Conservation (phyloP, 495 filamentous ascomycete genomes). For the Letharia columbiana region DNA sequence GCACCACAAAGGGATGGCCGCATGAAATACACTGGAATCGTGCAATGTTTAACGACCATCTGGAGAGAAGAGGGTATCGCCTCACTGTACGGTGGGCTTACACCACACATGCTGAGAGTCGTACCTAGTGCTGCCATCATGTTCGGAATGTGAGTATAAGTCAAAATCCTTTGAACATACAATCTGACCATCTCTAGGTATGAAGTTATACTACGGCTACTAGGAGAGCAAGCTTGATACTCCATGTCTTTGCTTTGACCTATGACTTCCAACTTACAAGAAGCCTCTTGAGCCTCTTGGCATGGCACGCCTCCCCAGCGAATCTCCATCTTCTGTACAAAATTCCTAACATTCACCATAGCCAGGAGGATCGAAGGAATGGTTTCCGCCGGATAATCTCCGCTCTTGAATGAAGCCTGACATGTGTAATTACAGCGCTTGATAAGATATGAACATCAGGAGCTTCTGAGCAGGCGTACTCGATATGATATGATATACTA, state of each 20-base stretch:
- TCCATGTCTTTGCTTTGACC: not conserved
- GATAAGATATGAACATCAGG: not conserved
- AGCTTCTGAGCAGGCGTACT: not conserved
- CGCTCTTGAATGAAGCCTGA: not conserved
- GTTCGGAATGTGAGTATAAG: constrained; percentile 64
- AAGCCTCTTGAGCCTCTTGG: not conserved
- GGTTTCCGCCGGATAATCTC: not conserved
- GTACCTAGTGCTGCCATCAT: constrained; percentile 88
- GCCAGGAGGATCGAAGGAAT: not conserved
- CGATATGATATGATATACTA: not conserved
- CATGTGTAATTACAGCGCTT: not conserved
- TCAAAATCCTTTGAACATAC: not conserved
- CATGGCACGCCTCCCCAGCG: not conserved
- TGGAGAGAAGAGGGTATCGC: constrained; percentile 49
- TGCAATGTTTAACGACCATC: constrained; percentile 47
- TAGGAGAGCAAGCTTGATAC: constrained; percentile 25
- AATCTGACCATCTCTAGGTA: constrained; percentile 33
- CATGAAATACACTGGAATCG: constrained; percentile 48
- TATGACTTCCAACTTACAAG: not conserved
- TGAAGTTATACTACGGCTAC: constrained; percentile 58
- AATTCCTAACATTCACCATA: not conserved
- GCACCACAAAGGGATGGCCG: constrained; percentile 37
- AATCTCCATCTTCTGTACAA: not conserved
- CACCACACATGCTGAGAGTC: constrained; percentile 48
- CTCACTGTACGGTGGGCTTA: constrained; percentile 49